Evolutionary conservation across 2,329 filamentous ascomycete species (phyloP).

Genomic region (Akanthomyces uredinophilus): DNA sequence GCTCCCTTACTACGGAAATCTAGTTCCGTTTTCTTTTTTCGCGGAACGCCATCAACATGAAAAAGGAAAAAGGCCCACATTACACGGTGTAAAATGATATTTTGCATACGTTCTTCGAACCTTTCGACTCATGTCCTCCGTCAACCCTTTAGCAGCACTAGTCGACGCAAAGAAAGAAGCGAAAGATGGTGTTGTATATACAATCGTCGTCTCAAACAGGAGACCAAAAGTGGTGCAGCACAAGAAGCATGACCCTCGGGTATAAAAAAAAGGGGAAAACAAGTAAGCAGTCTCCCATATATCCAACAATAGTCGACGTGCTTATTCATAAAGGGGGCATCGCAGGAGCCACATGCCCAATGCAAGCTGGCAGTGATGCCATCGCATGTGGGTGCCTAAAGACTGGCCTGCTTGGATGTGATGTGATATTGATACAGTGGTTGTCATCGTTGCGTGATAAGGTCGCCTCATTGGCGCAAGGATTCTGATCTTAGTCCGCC

Average conservation of each 20-base stretch:
- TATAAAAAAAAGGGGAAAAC: slow-evolving; percentile 9
- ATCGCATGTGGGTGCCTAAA: neutral
- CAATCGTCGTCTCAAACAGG: neutral
- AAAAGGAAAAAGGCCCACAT: too few relatives aligned
- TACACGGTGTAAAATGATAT: neutral
- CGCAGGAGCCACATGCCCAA: neutral
- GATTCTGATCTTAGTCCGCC: slow-evolving; percentile 44
- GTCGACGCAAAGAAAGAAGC: neutral
- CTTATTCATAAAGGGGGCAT: neutral
- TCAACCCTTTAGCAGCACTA: neutral
- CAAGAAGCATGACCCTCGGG: neutral
- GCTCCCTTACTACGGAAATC: too few relatives aligned
- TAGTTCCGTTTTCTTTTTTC: too few relatives aligned
- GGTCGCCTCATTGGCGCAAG: neutral
- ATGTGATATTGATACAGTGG: slow-evolving; percentile 8
- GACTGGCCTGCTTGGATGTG: neutral
- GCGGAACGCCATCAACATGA: too few relatives aligned
- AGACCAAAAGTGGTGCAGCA: neutral
- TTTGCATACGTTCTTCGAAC: neutral
- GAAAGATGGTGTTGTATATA: slow-evolving; percentile 1
- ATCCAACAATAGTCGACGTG: neutral
- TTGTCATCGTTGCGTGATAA: neutral
- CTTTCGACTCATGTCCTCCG: neutral
- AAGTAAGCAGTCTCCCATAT: slow-evolving; percentile 1
- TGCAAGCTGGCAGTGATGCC: neutral